Percentiles rank a stretch among this genome's conserved stretches.
phyloP scores from a whole-genome alignment of 1,139 yeast species.

The Zhuliangozyma parablackwelliae region DNA sequence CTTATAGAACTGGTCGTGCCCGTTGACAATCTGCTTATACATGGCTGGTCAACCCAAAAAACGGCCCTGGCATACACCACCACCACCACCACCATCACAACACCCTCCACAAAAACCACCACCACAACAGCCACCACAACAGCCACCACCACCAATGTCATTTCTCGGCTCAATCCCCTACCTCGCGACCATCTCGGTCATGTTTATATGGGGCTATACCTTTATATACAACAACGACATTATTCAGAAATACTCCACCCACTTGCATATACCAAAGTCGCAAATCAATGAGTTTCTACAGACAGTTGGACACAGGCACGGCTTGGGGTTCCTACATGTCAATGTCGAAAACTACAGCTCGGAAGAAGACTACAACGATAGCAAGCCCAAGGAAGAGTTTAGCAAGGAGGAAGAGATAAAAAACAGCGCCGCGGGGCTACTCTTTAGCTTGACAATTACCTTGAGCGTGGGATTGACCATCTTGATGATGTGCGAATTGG shows the following conservation, averaged over 20 bases:
- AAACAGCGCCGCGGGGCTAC: constrained; percentile 17
- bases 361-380: constrained; percentile 9
- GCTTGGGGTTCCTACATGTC: constrained; percentile 15
- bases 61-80: no score
- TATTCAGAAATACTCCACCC: constrained; percentile 19
- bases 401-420: constrained; percentile 1
- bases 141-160: constrained; percentile 1
- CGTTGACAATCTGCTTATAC: background rate
- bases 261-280: constrained; percentile 14
- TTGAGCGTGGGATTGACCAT: constrained; percentile 30
- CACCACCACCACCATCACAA: no score
- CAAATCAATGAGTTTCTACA: constrained; percentile 20
- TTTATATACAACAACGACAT: constrained; percentile 23
- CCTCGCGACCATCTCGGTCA: constrained; percentile 2
- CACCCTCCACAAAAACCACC: no score
- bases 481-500: constrained; percentile 38
- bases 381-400: constrained; percentile 1
- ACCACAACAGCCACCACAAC: no score
- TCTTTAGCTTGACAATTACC: constrained; percentile 29
- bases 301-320: constrained; percentile 11
- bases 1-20: background rate
- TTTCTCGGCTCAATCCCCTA: constrained; percentile 5
- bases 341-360: constrained; percentile 15
- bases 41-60: no score
- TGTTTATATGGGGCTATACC: constrained; percentile 18